A percentile compares a stretch with the other conserved stretches of the same genome.
phyloP scores from a whole-genome alignment of 305 asterid genomes.

The Andrographis paniculata region DNA sequence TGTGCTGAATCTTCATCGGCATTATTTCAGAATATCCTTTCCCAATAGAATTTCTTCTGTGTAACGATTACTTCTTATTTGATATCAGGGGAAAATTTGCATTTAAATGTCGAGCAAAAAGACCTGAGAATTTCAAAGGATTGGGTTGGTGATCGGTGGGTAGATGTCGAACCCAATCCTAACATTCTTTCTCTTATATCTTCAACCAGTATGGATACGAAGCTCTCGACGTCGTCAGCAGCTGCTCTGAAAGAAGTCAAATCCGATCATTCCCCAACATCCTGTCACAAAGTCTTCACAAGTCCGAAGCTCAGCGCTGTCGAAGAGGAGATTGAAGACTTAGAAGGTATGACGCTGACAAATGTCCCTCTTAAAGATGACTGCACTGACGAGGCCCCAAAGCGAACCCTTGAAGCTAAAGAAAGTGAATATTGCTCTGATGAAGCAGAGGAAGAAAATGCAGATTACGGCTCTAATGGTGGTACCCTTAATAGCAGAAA shows the following conservation, averaged over 20 bases:
- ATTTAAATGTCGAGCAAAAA: slow-evolving; percentile 38
- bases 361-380: slow-evolving; percentile 43
- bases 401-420: slow-evolving; percentile 24
- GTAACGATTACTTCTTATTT: slow-evolving; percentile 13
- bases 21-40: no score
- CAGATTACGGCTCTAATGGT: slow-evolving; percentile 15
- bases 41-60: not conserved
- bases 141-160: slow-evolving; percentile 85
- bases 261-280: slow-evolving; percentile 33
- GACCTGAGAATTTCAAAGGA: slow-evolving; percentile 78
- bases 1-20: not conserved
- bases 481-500: slow-evolving; percentile 12
- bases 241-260: slow-evolving; percentile 40
- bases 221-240: slow-evolving; percentile 42
- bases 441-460: slow-evolving; percentile 22
- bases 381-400: slow-evolving; percentile 30
- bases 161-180: slow-evolving; percentile 59
- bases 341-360: slow-evolving; percentile 35
- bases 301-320: slow-evolving; percentile 33
- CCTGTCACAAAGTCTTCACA: slow-evolving; percentile 27
- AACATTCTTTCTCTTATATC: slow-evolving; percentile 45
- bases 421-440: slow-evolving; percentile 20
- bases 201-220: slow-evolving; percentile 37
- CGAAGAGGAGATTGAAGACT: slow-evolving; percentile 37
- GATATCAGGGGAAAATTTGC: slow-evolving; percentile 70